phyloP scores from a whole-genome alignment of 495 filamentous ascomycete species.

The Penicillium simplicissimum region DNA sequence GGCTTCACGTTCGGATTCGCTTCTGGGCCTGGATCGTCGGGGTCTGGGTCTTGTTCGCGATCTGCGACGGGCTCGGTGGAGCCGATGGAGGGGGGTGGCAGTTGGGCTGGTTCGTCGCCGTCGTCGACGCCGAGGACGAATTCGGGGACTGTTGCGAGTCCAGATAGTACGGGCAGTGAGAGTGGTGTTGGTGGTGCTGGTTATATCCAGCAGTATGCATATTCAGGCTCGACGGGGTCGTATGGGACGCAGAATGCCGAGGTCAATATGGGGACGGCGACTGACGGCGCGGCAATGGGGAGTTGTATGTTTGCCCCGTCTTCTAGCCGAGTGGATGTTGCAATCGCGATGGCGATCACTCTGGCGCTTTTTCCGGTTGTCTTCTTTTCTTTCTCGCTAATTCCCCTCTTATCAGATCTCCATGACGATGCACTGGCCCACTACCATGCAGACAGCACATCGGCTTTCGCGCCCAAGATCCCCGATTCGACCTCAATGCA shows the following conservation, averaged over 20 bases:
- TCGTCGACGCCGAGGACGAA: slow-evolving; percentile 25
- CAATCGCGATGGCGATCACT: not conserved
- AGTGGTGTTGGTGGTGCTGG: slow-evolving; percentile 7
- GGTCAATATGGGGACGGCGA: slow-evolving; percentile 3
- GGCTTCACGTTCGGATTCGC: not conserved
- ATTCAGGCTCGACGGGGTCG: slow-evolving; percentile 12
- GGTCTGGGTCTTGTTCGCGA: slow-evolving; percentile 1
- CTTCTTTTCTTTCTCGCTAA: not conserved
- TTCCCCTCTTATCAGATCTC: slow-evolving; percentile 7
- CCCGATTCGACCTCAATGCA: slow-evolving; percentile 14
- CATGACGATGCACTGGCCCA: slow-evolving; percentile 11
- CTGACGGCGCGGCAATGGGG: slow-evolving; percentile 1
- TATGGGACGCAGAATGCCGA: slow-evolving; percentile 17
- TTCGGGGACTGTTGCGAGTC: slow-evolving; percentile 26
- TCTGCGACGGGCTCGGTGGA: slow-evolving; percentile 6
- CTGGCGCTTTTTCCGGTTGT: not conserved
- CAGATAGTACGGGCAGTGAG: slow-evolving; percentile 31
- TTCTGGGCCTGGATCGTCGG: not conserved
- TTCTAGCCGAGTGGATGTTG: not conserved
- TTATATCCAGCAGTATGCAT: slow-evolving; percentile 1
- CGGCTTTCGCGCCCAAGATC: slow-evolving; percentile 15
- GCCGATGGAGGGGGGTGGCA: slow-evolving; percentile 12
- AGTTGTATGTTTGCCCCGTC: not conserved
- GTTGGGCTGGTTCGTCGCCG: slow-evolving; percentile 28
- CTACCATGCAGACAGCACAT: slow-evolving; percentile 14